phyloP scores from a whole-genome alignment of 2,329 filamentous ascomycete species.

The Pyrenophora seminiperda region DNA sequence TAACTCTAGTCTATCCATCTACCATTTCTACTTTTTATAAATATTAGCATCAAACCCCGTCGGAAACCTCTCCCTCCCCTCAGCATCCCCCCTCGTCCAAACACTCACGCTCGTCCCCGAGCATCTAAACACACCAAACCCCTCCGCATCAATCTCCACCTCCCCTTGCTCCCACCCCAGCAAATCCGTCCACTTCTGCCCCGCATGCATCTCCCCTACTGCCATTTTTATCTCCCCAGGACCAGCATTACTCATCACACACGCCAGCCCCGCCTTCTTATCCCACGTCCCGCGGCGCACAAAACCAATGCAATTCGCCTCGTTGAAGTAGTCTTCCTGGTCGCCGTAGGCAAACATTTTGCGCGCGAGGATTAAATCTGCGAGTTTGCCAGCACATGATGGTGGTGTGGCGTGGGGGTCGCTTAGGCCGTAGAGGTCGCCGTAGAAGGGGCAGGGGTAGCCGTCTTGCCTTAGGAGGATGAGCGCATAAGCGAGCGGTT shows the following conservation, averaged over 20 bases:
- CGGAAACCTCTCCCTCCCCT: slow-evolving; percentile 50
- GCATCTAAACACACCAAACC: slow-evolving; percentile 62
- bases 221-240: slow-evolving; percentile 63
- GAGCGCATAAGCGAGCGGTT: slow-evolving; percentile 72
- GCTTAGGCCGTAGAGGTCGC: slow-evolving; percentile 70
- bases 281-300: slow-evolving; percentile 59
- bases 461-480: slow-evolving; percentile 69
- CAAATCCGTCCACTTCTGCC: slow-evolving; percentile 69
- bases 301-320: slow-evolving; percentile 66
- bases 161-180: slow-evolving; percentile 60
- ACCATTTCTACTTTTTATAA: slow-evolving; percentile 26
- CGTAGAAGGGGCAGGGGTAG: slow-evolving; percentile 72
- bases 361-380: slow-evolving; percentile 64
- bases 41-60: slow-evolving; percentile 45
- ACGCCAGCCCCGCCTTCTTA: slow-evolving; percentile 55
- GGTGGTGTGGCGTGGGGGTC: slow-evolving; percentile 59
- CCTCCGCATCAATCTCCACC: slow-evolving; percentile 63
- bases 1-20: too few species aligned
- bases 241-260: slow-evolving; percentile 57
- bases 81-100: slow-evolving; percentile 63
- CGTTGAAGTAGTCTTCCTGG: slow-evolving; percentile 68
- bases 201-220: slow-evolving; percentile 62
- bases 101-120: slow-evolving; percentile 60
- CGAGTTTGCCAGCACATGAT: slow-evolving; percentile 60
- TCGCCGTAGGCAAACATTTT: slow-evolving; percentile 70